Percentiles rank a stretch among this genome's conserved stretches.
These are phyloP conservation scores for Suhomyces faveliae DNA, from an alignment of 805 yeast species.

Conservation along the genomic window DNA sequence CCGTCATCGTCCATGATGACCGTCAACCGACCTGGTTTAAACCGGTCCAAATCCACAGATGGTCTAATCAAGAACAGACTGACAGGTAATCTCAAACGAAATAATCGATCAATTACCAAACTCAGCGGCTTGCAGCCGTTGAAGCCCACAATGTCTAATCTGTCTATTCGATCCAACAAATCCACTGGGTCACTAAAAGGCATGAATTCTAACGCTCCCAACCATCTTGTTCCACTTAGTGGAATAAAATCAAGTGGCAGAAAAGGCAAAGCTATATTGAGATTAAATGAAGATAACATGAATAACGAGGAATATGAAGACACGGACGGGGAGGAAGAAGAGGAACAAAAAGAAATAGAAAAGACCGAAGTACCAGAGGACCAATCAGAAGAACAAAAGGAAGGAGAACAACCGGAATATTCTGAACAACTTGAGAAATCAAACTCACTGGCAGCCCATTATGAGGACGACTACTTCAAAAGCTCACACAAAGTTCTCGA, in stretches of 20 bases:
- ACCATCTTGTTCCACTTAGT: conserved; percentile 12
- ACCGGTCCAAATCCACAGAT: conserved; percentile 42
- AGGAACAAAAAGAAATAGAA: neutral
- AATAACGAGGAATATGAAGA: conserved; percentile 40
- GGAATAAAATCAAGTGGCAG: conserved; percentile 39
- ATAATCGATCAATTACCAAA: conserved; percentile 38
- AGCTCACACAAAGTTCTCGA: neutral
- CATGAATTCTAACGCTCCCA: conserved; percentile 11
- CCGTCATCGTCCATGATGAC: conserved; percentile 10
- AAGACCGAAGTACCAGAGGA: neutral
- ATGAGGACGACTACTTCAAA: conserved; percentile 1
- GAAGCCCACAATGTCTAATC: conserved; percentile 33
- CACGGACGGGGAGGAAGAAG: conserved; percentile 12
- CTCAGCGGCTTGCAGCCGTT: conserved; percentile 36
- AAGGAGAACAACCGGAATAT: neutral
- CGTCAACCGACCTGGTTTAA: conserved; percentile 28
- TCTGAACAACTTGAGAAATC: no score
- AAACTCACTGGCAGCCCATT: neutral
- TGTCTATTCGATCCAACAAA: conserved; percentile 28
- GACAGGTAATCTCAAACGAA: conserved; percentile 27
- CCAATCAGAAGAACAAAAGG: neutral
- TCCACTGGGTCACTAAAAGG: conserved; percentile 37
- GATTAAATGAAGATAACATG: conserved; percentile 34
- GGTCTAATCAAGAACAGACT: conserved; percentile 28
- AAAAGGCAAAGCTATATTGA: conserved; percentile 40